Percentiles rank a stretch among this genome's conserved stretches.
phyloP scores from a whole-genome alignment of 2,329 filamentous ascomycete species.

The Blumeria hordei region DNA sequence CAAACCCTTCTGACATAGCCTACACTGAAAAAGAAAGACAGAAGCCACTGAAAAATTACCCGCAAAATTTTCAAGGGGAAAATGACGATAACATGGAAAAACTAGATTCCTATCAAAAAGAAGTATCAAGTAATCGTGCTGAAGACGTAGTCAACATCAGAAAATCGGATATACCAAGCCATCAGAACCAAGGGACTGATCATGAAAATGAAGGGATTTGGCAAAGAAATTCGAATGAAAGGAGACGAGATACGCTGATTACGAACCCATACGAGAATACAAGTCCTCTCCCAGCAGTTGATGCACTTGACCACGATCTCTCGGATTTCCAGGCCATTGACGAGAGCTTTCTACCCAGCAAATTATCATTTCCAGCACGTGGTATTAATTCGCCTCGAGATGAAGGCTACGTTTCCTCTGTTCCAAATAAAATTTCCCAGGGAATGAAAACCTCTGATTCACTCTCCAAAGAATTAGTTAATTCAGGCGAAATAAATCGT shows the following conservation, averaged over 20 bases:
- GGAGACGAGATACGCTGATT: slow-evolving; percentile 39
- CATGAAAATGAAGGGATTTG: slow-evolving; percentile 38
- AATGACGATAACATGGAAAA: slow-evolving; percentile 3
- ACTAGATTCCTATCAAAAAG: slow-evolving; percentile 11
- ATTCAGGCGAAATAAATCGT: slow-evolving; percentile 22
- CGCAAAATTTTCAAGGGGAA: slow-evolving; percentile 7
- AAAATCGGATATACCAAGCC: slow-evolving; percentile 15
- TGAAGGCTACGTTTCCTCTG: slow-evolving; percentile 77
- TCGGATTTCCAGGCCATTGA: slow-evolving; percentile 16
- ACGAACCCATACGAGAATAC: slow-evolving; percentile 44
- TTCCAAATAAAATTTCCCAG: slow-evolving; percentile 27
- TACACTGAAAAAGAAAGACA: slow-evolving; percentile 33
- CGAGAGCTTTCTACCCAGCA: slow-evolving; percentile 18
- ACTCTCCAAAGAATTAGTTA: slow-evolving; percentile 19
- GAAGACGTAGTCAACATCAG: slow-evolving; percentile 30
- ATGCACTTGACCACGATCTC: slow-evolving; percentile 19
- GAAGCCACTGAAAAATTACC: slow-evolving; percentile 27
- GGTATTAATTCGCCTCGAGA: slow-evolving; percentile 40
- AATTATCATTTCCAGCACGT: slow-evolving; percentile 20
- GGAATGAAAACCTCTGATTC: slow-evolving; percentile 22
- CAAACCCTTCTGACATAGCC: slow-evolving; percentile 65
- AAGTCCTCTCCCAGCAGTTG: slow-evolving; percentile 29
- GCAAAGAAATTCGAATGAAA: slow-evolving; percentile 34
- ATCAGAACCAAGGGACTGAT: slow-evolving; percentile 18
- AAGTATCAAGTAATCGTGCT: slow-evolving; percentile 15